Evolutionary conservation across 2,329 filamentous ascomycete genomes (phyloP).

Genomic region (Epichloe uncinata): DNA sequence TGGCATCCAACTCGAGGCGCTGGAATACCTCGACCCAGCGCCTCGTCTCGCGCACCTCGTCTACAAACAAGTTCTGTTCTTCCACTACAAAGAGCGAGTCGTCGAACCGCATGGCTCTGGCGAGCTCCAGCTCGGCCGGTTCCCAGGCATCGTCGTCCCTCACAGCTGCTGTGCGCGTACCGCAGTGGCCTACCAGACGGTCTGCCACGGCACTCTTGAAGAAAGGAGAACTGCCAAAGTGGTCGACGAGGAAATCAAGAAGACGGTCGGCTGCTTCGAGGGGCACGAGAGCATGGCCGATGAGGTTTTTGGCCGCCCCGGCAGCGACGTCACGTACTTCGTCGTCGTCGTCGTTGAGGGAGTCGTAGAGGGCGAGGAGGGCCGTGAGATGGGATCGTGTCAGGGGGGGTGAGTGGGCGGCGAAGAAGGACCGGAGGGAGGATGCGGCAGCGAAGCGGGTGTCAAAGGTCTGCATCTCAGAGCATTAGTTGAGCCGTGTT

Average conservation of each 20-base stretch:
- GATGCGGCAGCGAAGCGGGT: slow-evolving; percentile 46
- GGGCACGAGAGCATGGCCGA: slow-evolving; percentile 31
- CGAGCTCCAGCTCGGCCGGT: slow-evolving; percentile 26
- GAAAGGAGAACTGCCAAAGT: slow-evolving; percentile 19
- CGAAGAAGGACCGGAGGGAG: slow-evolving; percentile 41
- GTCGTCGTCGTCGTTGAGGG: slow-evolving; percentile 82
- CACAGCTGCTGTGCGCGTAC: slow-evolving; percentile 5
- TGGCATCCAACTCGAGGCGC: slow-evolving; percentile 9
- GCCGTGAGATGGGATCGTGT: slow-evolving; percentile 34
- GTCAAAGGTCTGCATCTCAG: slow-evolving; percentile 42
- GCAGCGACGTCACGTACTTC: slow-evolving; percentile 62
- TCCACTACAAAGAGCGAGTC: slow-evolving; percentile 72
- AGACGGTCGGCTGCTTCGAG: slow-evolving; percentile 34
- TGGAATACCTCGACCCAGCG: slow-evolving; percentile 49
- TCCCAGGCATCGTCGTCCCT: slow-evolving; percentile 5
- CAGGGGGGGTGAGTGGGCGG: slow-evolving; percentile 9
- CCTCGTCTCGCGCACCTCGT: slow-evolving; percentile 60
- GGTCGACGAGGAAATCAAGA: slow-evolving; percentile 26
- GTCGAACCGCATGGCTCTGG: slow-evolving; percentile 37
- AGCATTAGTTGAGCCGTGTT: not conserved
- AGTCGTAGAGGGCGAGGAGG: slow-evolving; percentile 57
- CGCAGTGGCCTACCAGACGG: slow-evolving; percentile 24
- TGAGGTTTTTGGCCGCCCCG: slow-evolving; percentile 30
- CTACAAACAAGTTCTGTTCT: slow-evolving; percentile 88
- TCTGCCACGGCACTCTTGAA: slow-evolving; percentile 28